These are phyloP conservation scores for Phlyctochytrium planicorne DNA, from an alignment of 192 early-diverging fungal species.

Conservation along the genomic window DNA sequence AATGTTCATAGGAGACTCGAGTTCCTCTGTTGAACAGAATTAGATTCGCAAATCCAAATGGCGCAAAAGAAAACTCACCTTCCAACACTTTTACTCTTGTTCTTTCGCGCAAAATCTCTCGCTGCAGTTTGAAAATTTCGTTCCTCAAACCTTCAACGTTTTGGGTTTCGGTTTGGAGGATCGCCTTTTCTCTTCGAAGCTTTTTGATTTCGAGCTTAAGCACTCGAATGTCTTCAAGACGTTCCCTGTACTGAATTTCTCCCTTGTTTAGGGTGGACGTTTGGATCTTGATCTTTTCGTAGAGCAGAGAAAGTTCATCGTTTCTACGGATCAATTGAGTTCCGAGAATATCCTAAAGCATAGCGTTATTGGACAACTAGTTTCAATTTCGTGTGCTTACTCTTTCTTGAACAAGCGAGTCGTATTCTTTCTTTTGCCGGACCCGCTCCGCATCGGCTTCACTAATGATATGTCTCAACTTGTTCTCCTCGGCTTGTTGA, in stretches of 20 bases:
- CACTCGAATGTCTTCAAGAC: slow-evolving; percentile 63
- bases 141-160: slow-evolving; percentile 53
- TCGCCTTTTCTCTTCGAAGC: slow-evolving; percentile 55
- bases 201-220: slow-evolving; percentile 62
- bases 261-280: slow-evolving; percentile 61
- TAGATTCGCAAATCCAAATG: slow-evolving; percentile 2
- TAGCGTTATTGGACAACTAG: background rate
- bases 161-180: slow-evolving; percentile 58
- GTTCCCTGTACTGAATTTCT: slow-evolving; percentile 60
- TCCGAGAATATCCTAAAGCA: slow-evolving; percentile 53
- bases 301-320: slow-evolving; percentile 58
- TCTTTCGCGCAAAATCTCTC: slow-evolving; percentile 56
- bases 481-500: slow-evolving; percentile 58
- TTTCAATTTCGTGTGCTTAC: slow-evolving; percentile 22
- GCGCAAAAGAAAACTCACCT: slow-evolving; percentile 29
- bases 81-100: slow-evolving; percentile 62
- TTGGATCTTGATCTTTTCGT: slow-evolving; percentile 67
- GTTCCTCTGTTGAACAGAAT: slow-evolving; percentile 48
- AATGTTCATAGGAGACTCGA: slow-evolving; percentile 65
- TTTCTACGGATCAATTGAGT: slow-evolving; percentile 60
- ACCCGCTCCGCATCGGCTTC: slow-evolving; percentile 52
- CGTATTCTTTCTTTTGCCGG: slow-evolving; percentile 61
- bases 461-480: slow-evolving; percentile 56
- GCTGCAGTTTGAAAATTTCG: slow-evolving; percentile 57
- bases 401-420: slow-evolving; percentile 54